These are phyloP conservation scores for Aspergillus homomorphus DNA, from an alignment of 495 filamentous ascomycete species.

Conservation along the genomic window DNA sequence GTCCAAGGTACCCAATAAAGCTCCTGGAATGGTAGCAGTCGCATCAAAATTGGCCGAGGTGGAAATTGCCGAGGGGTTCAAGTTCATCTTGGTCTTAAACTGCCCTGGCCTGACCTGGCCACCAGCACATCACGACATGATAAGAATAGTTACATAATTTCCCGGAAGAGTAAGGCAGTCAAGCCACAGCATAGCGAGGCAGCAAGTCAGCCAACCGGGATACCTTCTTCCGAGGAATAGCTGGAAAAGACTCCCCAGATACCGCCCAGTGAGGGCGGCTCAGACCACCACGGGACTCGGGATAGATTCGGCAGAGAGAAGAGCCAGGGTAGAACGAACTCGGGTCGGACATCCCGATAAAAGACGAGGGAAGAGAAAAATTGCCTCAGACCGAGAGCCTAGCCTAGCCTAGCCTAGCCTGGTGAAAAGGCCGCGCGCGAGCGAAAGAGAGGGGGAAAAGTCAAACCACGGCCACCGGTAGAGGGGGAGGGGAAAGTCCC, in stretches of 20 bases:
- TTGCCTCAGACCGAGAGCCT: slow-evolving; percentile 14
- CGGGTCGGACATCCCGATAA: slow-evolving; percentile 26
- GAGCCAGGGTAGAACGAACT: not conserved
- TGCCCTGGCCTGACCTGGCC: not conserved
- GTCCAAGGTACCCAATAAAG: not conserved
- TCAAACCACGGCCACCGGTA: not conserved
- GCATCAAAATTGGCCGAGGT: not conserved
- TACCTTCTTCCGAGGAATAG: not conserved
- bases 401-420: too few relatives aligned
- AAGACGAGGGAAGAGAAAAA: slow-evolving; percentile 7
- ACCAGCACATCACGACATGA: slow-evolving; percentile 1
- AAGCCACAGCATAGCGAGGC: not conserved
- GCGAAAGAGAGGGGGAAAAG: not conserved
- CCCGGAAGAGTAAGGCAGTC: slow-evolving; percentile 10
- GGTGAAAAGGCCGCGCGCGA: not conserved
- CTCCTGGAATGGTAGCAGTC: not conserved
- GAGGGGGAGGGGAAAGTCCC: not conserved
- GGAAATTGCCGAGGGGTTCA: not conserved
- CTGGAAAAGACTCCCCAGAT: too few relatives aligned
- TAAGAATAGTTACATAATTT: slow-evolving; percentile 21
- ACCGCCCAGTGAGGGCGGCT: slow-evolving; percentile 12
- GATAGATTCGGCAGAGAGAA: slow-evolving; percentile 22
- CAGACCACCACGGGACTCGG: slow-evolving; percentile 29
- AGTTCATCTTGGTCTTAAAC: not conserved
- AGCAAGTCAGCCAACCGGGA: not conserved